These are phyloP conservation scores for Eucalyptus melliodora DNA, from an alignment of 345 rosid species.

Conservation along the genomic window DNA sequence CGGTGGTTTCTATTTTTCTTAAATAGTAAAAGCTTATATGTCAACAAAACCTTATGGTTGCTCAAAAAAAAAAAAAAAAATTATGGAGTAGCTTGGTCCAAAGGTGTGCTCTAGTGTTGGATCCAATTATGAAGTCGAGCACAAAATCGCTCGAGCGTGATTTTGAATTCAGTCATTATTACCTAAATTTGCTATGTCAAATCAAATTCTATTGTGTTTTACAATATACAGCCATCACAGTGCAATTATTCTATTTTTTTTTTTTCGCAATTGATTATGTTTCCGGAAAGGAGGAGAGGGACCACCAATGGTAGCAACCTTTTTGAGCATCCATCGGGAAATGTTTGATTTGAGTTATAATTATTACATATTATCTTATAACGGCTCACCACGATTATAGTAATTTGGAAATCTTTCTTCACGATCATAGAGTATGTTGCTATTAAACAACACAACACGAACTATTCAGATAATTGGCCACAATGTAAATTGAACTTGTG, in stretches of 20 bases:
- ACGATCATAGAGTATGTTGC: neutral
- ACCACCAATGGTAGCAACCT: neutral
- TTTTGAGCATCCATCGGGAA: rapidly evolving
- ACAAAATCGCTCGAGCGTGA: neutral
- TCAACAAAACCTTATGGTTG: neutral
- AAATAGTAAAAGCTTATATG: neutral
- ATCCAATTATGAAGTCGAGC: neutral
- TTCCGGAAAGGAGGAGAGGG: neutral
- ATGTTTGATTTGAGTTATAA: neutral
- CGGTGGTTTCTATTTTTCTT: neutral
- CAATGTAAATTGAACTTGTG: too few relatives aligned
- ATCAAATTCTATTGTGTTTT: neutral
- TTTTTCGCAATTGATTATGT: neutral
- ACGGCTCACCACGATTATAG: neutral
- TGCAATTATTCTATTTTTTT: neutral
- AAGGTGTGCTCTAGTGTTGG: neutral
- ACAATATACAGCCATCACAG: neutral
- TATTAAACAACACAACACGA: neutral
- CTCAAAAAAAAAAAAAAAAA: too few relatives aligned
- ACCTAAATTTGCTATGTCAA: neutral
- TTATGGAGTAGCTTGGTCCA: neutral
- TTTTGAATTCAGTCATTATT: neutral
- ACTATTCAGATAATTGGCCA: too few relatives aligned
- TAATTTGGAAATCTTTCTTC: neutral
- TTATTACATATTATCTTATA: neutral